These are phyloP conservation scores for Alternaria alternata DNA, from an alignment of 2,329 filamentous ascomycete genomes.

Conservation along the genomic window DNA sequence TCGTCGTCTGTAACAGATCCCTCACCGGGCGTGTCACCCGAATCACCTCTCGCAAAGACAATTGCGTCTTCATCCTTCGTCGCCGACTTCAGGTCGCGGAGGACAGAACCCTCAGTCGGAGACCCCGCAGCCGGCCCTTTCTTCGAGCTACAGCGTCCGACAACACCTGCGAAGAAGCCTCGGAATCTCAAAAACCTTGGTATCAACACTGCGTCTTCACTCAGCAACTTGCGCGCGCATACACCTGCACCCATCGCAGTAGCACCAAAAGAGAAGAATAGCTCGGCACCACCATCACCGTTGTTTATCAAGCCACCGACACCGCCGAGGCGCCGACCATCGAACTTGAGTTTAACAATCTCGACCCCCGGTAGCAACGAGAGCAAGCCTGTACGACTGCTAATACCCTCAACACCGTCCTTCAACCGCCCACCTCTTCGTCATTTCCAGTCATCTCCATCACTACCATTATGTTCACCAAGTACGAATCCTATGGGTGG, in stretches of 20 bases:
- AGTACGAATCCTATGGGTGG: conserved; percentile 59
- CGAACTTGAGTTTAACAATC: conserved; percentile 76
- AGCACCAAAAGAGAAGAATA: conserved; percentile 55
- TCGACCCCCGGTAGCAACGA: conserved; percentile 69
- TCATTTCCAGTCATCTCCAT: conserved; percentile 70
- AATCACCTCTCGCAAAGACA: conserved; percentile 80
- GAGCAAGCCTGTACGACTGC: conserved; percentile 64
- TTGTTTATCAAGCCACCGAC: conserved; percentile 83
- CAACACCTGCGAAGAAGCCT: conserved; percentile 69
- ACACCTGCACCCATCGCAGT: conserved; percentile 61
- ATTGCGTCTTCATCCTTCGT: conserved; percentile 75
- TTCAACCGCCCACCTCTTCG: conserved; percentile 61
- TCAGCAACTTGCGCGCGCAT: conserved; percentile 56
- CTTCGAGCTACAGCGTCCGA: conserved; percentile 59
- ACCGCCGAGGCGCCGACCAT: conserved; percentile 74
- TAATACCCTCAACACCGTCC: conserved; percentile 66
- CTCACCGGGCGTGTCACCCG: conserved; percentile 87
- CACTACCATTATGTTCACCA: conserved; percentile 64
- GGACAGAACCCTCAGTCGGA: conserved; percentile 51
- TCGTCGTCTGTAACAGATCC: conserved; percentile 89
- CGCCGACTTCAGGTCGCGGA: conserved; percentile 58
- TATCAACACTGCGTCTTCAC: conserved; percentile 69
- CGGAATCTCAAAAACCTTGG: conserved; percentile 86
- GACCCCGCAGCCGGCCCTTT: conserved; percentile 60
- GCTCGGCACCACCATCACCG: conserved; percentile 74